Conservation (phyloP, 306 rosid genomes). For the Delonix regia region DNA sequence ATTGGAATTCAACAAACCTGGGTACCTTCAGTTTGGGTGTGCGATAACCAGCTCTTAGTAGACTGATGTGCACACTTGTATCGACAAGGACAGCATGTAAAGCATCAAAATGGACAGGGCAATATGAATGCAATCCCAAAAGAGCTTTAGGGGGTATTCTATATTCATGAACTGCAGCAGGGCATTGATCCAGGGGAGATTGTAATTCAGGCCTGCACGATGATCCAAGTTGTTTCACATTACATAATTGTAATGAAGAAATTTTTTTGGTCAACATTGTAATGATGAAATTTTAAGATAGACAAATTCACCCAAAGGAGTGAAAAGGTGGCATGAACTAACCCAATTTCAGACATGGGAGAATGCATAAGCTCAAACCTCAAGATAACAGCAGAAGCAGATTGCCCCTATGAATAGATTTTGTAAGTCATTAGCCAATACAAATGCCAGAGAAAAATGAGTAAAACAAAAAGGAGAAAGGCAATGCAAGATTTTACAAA, state of each 20-base stretch:
- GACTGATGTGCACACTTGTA: constrained; percentile 77
- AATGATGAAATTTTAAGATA: constrained; percentile 20
- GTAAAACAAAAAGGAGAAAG: not conserved
- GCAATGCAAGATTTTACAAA: constrained; percentile 3
- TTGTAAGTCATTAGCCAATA: constrained; percentile 12
- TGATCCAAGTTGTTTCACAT: constrained; percentile 33
- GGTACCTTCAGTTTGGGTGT: constrained; percentile 59
- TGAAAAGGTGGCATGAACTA: constrained; percentile 41
- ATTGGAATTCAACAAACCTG: constrained; percentile 71
- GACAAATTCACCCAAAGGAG: constrained; percentile 3
- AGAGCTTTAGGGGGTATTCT: constrained; percentile 93
- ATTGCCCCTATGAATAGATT: constrained; percentile 58
- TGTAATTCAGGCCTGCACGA: constrained; percentile 67
- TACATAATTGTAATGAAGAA: too few relatives aligned
- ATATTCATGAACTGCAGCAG: constrained; percentile 85
- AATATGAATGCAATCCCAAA: constrained; percentile 86
- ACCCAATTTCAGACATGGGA: constrained; percentile 64
- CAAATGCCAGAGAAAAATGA: constrained; percentile 10
- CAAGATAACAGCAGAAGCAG: constrained; percentile 73
- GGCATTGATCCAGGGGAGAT: constrained; percentile 56
- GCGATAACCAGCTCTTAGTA: constrained; percentile 61
- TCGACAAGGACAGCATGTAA: constrained; percentile 88
- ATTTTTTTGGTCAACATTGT: too few relatives aligned
- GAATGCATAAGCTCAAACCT: constrained; percentile 92
- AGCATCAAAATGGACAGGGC: constrained; percentile 89